These are phyloP conservation scores for Elsinoe ampelina DNA, from an alignment of 2,329 filamentous ascomycete species.

Conservation along the genomic window DNA sequence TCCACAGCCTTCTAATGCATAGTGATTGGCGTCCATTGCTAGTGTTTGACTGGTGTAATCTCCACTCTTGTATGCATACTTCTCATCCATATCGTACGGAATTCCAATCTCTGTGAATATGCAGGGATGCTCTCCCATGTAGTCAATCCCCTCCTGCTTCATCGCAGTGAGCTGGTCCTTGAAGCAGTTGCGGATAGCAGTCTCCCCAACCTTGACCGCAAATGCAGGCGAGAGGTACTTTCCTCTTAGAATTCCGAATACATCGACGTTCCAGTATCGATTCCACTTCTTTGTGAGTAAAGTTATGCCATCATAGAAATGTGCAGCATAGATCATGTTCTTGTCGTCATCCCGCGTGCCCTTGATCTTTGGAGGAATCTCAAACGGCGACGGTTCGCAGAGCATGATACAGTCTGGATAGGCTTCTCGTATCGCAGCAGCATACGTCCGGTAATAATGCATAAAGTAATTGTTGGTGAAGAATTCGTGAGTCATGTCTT, in stretches of 20 bases:
- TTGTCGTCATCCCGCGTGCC: slow-evolving; percentile 81
- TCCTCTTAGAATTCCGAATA: slow-evolving; percentile 82
- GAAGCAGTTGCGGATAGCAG: slow-evolving; percentile 88
- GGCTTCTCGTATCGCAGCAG: slow-evolving; percentile 61
- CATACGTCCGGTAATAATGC: slow-evolving; percentile 70
- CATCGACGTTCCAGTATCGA: slow-evolving; percentile 90
- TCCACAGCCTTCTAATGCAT: slow-evolving; percentile 72
- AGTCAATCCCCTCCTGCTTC: slow-evolving; percentile 74
- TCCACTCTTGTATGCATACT: slow-evolving; percentile 88
- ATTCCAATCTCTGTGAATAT: slow-evolving; percentile 94
- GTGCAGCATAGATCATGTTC: slow-evolving; percentile 83
- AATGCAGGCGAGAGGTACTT: slow-evolving; percentile 83
- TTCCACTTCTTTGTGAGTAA: slow-evolving; percentile 99
- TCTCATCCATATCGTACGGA: slow-evolving; percentile 97
- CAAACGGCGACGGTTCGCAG: slow-evolving; percentile 83
- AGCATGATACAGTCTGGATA: slow-evolving; percentile 80
- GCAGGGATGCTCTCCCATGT: slow-evolving; percentile 80
- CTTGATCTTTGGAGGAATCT: slow-evolving; percentile 81
- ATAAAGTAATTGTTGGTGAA: slow-evolving; percentile 92
- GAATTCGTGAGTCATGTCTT: slow-evolving; percentile 65
- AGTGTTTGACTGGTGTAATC: slow-evolving; percentile 88
- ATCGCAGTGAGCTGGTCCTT: slow-evolving; percentile 77
- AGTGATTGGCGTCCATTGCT: slow-evolving; percentile 94
- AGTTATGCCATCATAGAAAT: slow-evolving; percentile 95
- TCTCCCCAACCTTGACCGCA: slow-evolving; percentile 85